Evolutionary conservation across 1,284 basidiomycete species (phyloP).

Genomic region (Ustilago lituana): DNA sequence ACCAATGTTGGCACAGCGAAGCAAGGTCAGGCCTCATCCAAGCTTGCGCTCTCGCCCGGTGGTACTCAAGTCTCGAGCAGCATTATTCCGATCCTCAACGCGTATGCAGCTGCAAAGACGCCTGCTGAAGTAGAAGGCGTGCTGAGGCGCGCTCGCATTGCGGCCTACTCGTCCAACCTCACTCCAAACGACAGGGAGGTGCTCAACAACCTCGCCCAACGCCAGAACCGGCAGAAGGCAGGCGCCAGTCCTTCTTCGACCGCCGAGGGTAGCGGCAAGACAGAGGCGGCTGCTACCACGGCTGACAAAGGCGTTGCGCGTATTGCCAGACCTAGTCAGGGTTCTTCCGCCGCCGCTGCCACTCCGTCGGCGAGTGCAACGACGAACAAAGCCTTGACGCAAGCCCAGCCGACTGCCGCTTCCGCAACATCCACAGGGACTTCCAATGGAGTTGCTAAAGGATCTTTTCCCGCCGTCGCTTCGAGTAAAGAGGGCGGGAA

Average conservation of each 20-base stretch:
- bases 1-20: conserved; percentile 24
- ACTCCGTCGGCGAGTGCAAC: neutral
- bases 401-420: neutral
- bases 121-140: conserved; percentile 58
- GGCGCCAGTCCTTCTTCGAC: conserved; percentile 16
- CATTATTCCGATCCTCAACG: conserved; percentile 57
- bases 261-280: no score
- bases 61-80: conserved; percentile 33
- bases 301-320: conserved; percentile 9
- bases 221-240: conserved; percentile 44
- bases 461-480: conserved; percentile 9
- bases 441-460: conserved; percentile 13
- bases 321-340: conserved; percentile 12
- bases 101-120: conserved; percentile 63
- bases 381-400: conserved; percentile 1
- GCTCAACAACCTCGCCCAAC: conserved; percentile 45
- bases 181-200: conserved; percentile 55
- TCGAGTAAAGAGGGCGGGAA: conserved; percentile 10
- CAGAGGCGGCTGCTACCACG: neutral
- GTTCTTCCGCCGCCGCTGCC: neutral
- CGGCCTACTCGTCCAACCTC: conserved; percentile 52
- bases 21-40: conserved; percentile 18
- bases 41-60: conserved; percentile 30
- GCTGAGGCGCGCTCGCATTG: conserved; percentile 53
- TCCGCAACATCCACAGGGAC: conserved; percentile 1